A percentile compares a stretch with the other conserved stretches of the same genome.
Evolutionary conservation across 345 rosid species (phyloP).

Genomic region (Raphanus raphanistrum): DNA sequence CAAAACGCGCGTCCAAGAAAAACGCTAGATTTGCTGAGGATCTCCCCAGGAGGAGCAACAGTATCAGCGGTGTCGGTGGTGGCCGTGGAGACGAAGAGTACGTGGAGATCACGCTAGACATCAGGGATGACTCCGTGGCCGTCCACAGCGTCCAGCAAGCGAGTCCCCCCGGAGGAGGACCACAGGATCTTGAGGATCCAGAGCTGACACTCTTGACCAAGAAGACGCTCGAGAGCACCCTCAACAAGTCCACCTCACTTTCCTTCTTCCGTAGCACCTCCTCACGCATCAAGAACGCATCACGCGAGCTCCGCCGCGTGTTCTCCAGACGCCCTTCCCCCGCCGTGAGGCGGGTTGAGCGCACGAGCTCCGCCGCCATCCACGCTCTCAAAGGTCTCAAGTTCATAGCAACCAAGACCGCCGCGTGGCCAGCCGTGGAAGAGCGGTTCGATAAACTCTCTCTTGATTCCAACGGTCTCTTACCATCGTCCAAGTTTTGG

Average conservation of each 20-base stretch:
- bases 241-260: conserved; percentile 45
- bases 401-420: conserved; percentile 68
- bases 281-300: conserved; percentile 63
- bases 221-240: conserved; percentile 55
- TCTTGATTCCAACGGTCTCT: conserved; percentile 50
- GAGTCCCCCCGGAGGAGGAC: conserved; percentile 41
- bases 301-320: conserved; percentile 76
- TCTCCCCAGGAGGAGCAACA: conserved; percentile 44
- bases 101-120: conserved; percentile 87
- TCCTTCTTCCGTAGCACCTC: conserved; percentile 67
- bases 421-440: conserved; percentile 71
- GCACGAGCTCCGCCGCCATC: conserved; percentile 71
- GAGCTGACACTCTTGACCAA: conserved; percentile 65
- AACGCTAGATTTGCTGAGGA: conserved; percentile 70
- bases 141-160: conserved; percentile 87
- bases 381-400: conserved; percentile 86
- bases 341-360: conserved; percentile 47
- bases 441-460: conserved; percentile 62
- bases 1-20: conserved; percentile 63
- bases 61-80: conserved; percentile 11
- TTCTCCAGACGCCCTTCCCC: conserved; percentile 52
- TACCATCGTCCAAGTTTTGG: conserved; percentile 62
- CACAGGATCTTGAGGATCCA: conserved; percentile 51
- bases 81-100: conserved; percentile 41
- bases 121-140: conserved; percentile 72